Base-by-base conservation (phyloP, 2,329 filamentous ascomycete species). In the Fusarium falciforme region DNA sequence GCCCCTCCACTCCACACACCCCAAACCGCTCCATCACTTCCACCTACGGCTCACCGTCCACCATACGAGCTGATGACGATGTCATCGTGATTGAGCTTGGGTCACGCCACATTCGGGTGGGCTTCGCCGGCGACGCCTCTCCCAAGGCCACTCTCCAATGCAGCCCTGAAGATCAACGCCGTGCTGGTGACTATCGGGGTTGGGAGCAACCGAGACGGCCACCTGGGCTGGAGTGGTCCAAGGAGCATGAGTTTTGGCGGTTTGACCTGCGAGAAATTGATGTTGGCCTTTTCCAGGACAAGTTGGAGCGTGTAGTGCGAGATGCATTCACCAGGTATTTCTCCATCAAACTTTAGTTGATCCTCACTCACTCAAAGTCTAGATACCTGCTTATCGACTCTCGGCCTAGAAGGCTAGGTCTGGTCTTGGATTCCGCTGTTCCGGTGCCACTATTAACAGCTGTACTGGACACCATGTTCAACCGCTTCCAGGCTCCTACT, bases 51-150 rank as follows among this genome's bases (percentile, higher is more conserved):
- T 89, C 89, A 54, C 86, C 90, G 74, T 89, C 90, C 68, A 83
- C 90, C 78, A 82, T 93, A 75, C 87, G 91, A 78, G 85, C 92
- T 78, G 95, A 98, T 77, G 96, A 99, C 79, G 96, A 98, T 75
- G 87, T 92, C 8, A 83, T 98, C 6, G 89, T 99, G 47, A 86
- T 98, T 61, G 95, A 98, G 81, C 82, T 98, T 38, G 95, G 95
- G 1, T 89, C 93, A 11, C 90, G 96, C 25, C 93, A 91, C 82
- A 82, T 98, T 29, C 91, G 93, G 52, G 92, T 93, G 11, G 96
- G 96, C 0, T 96, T 98, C 80, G 94, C 95, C 7, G 95, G 95
- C 61, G 95, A 98, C 81, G 89, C 91, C 49, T 84, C 87, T 4
- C 95, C 95, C 75, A 97, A 96, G 81, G 89, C 87, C 1, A 87